phyloP scores from a whole-genome alignment of 164 flowering plant genomes.

The Dillenia turbinata region DNA sequence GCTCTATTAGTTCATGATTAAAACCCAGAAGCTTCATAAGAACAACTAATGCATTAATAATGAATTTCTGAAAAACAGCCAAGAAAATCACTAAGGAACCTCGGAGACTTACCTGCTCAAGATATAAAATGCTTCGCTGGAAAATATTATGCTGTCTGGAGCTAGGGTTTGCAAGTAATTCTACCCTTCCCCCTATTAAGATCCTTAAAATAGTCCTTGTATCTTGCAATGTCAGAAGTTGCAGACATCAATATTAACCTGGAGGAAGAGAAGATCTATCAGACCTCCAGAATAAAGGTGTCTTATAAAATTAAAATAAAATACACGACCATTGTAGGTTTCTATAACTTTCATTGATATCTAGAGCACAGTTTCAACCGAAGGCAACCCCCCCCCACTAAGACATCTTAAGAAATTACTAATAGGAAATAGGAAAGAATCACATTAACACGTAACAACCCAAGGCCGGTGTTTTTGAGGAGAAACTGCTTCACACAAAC shows the following conservation, averaged over 20 bases:
- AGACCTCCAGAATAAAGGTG: not conserved
- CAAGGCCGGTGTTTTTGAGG: conserved; percentile 58
- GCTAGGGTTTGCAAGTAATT: conserved; percentile 84
- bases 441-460: conserved; percentile 31
- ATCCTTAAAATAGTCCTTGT: conserved; percentile 82
- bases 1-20: too few species aligned
- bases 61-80: too few species aligned
- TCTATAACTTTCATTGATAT: too few species aligned
- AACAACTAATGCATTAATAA: too few species aligned
- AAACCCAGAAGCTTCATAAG: too few species aligned
- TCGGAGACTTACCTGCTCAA: conserved; percentile 63
- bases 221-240: conserved; percentile 82
- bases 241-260: conserved; percentile 99
- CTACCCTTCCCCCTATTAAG: conserved; percentile 91
- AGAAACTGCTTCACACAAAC: conserved; percentile 90
- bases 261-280: conserved; percentile 10
- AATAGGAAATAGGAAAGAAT: not conserved
- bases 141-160: conserved; percentile 46
- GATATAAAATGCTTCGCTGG: conserved; percentile 64
- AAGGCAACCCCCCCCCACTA: too few species aligned
- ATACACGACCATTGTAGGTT: too few species aligned
- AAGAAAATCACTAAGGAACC: not conserved
- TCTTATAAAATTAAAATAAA: not conserved
- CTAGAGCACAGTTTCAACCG: too few species aligned
- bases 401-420: not conserved